Base-by-base conservation (phyloP, 176 grass and related monocot species). In the Oryza officinalis region DNA sequence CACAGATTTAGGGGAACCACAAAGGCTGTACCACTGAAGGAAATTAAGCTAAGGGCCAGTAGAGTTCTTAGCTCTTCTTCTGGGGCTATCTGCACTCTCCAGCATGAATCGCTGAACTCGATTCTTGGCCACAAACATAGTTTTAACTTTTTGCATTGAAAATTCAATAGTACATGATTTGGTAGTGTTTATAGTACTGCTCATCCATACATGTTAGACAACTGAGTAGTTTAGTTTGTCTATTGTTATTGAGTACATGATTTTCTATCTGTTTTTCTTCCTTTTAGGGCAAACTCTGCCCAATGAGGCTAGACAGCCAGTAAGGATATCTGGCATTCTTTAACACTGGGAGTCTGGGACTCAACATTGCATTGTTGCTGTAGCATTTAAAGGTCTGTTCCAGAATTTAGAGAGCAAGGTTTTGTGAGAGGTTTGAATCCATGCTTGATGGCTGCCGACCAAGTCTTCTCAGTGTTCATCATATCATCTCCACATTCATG, bases 401-500 rank as follows among this genome's bases (percentile, higher is more conserved):
- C 43, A 65, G 20, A 30, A 52, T 82, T 86, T 40, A 57, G 65
- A 72, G 72, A 47, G 67, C 83, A 86, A 77, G 46, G 45, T 63
- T 78, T 82, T 5, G 40, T 54, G 32, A 91, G 69, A 68, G 91
- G 91, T 69, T 73, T 28, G 74, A 98, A 98, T 74, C 95, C 89
- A 20, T 93, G 91, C 52, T 50, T 86, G 44, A 91, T 81, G 31
- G 91, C 90, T 61, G 88, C 90, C 0, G 80, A 81, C 78, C 89
- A 95, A 69, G 72, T 76, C 69, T 82, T 95, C 35, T 95, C 84
- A 8, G 87, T 93, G 76, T 87, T 87, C 38, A 84, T 84, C 65
- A 90, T 74, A 65, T 32, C 50, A 38, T 91, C 89, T 27, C 92
- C 92, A 13, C 95, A 90, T 77, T 95, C 95, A 7, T 98, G 90